A percentile compares a stretch with the other conserved stretches of the same genome.
Evolutionary conservation across 1,284 basidiomycete species (phyloP).

Genomic region (Marasmius fiardii): DNA sequence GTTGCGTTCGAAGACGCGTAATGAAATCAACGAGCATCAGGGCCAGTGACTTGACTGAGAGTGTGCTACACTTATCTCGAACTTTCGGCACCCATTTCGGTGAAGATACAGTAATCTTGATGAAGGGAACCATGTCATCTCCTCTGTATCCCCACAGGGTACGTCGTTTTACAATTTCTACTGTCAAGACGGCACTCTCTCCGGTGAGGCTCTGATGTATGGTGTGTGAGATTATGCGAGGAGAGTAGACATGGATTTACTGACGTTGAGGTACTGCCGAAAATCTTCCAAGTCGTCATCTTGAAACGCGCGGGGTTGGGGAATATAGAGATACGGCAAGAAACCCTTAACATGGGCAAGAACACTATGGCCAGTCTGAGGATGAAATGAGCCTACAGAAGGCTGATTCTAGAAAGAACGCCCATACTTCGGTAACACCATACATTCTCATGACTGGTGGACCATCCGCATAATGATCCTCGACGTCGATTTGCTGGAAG

Average conservation of each 20-base stretch:
- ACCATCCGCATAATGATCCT: slow-evolving; percentile 60
- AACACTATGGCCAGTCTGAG: slow-evolving; percentile 81
- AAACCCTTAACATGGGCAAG: slow-evolving; percentile 81
- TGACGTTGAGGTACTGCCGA: slow-evolving; percentile 73
- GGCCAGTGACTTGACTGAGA: neutral
- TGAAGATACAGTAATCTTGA: slow-evolving; percentile 77
- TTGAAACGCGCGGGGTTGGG: slow-evolving; percentile 80
- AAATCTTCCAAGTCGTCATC: slow-evolving; percentile 67
- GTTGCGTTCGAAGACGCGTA: slow-evolving; percentile 85
- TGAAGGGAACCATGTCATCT: slow-evolving; percentile 74
- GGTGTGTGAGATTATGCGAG: neutral
- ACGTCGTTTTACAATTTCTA: slow-evolving; percentile 65
- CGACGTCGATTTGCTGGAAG: slow-evolving; percentile 94
- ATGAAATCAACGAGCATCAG: slow-evolving; percentile 14
- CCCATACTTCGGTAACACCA: slow-evolving; percentile 78
- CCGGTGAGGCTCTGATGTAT: slow-evolving; percentile 21
- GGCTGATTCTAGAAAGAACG: neutral
- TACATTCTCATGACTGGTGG: slow-evolving; percentile 71
- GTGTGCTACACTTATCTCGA: slow-evolving; percentile 71
- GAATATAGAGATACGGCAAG: slow-evolving; percentile 88
- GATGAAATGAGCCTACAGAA: slow-evolving; percentile 8
- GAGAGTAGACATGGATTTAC: slow-evolving; percentile 27
- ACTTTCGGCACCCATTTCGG: slow-evolving; percentile 81
- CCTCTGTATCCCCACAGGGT: slow-evolving; percentile 87
- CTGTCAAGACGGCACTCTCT: slow-evolving; percentile 42